Evolutionary conservation across 2,329 filamentous ascomycete species (phyloP).

Genomic region (Fusarium illudens): DNA sequence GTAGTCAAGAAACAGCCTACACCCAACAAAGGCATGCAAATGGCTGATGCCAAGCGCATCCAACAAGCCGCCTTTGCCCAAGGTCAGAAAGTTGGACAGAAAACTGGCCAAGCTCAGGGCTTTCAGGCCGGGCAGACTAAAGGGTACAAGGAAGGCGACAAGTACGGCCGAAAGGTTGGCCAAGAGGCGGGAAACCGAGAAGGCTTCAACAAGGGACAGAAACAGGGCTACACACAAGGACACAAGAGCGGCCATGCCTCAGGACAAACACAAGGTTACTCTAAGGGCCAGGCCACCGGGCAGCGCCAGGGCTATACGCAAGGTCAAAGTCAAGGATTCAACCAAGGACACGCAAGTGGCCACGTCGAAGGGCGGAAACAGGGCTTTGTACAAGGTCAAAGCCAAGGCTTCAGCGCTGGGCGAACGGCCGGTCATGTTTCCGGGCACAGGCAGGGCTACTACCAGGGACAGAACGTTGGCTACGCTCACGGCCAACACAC

Average conservation of each 20-base stretch:
- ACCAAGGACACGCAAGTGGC: background rate
- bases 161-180: background rate
- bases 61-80: conserved; percentile 10
- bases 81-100: background rate
- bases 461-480: conserved; percentile 3
- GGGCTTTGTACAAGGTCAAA: background rate
- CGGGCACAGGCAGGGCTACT: background rate
- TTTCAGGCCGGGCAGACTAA: background rate
- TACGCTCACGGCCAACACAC: background rate
- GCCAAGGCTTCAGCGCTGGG: background rate
- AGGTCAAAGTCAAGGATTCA: background rate
- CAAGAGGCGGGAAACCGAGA: background rate
- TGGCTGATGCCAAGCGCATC: conserved; percentile 6
- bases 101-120: background rate
- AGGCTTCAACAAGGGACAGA: background rate
- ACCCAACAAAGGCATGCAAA: conserved; percentile 18
- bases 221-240: background rate
- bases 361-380: background rate
- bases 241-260: background rate
- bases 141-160: background rate
- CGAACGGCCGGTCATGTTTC: background rate
- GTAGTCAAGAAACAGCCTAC: conserved; percentile 13
- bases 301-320: background rate
- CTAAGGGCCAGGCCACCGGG: background rate
- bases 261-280: background rate